Base-by-base conservation (phyloP, 306 rosid genomes). In the Mucuna pruriens region DNA sequence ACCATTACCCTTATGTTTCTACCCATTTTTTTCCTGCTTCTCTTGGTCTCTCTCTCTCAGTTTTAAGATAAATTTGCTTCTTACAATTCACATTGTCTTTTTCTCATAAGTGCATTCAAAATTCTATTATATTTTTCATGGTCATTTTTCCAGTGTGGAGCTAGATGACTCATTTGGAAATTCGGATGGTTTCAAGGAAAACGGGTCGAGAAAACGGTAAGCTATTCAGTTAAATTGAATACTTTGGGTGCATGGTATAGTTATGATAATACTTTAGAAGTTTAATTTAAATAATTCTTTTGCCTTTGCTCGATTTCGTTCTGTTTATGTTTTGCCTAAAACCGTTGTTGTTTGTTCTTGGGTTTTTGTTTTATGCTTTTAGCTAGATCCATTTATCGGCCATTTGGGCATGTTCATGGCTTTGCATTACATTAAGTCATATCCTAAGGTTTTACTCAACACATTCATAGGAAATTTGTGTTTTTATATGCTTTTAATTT, bases 191-290 rank as follows among this genome's bases (percentile, higher is more conserved):
- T 64, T 80, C 17, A 88, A 76, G 80, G 92, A 94, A 84, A 60
- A 64, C 34, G 86, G 90, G 40, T 89, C 84, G 52, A 84, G 80
- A 63, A 91, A 91, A 83, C 85, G 95, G 98, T 90, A 74, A 31
- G 45, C 26, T 61, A 46, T 38, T 69, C 33, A 15, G 13, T 61
- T 33, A 25, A 7, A 78, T 78, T 69, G 48, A 42, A 39, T 55
- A 57, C 2, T 46, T 12, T 46, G 19, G 19, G 17, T 46, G 1
- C 52, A 46, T 13, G 13, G 10, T 40, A 40, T 4, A 36, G 40
- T 36, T 36, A 36, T 22, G 31, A 22, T 22, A 25, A 23, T n/a
- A 58, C n/a, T 58, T 23, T 25, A 4, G 7, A 25, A 60, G 17
- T 60, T 60, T 60, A 6, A 2, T 58, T 29, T 5, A 60, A 60